These are phyloP conservation scores for Paraphoma chrysanthemicola DNA, from an alignment of 2,329 filamentous ascomycete genomes.

Conservation along the genomic window DNA sequence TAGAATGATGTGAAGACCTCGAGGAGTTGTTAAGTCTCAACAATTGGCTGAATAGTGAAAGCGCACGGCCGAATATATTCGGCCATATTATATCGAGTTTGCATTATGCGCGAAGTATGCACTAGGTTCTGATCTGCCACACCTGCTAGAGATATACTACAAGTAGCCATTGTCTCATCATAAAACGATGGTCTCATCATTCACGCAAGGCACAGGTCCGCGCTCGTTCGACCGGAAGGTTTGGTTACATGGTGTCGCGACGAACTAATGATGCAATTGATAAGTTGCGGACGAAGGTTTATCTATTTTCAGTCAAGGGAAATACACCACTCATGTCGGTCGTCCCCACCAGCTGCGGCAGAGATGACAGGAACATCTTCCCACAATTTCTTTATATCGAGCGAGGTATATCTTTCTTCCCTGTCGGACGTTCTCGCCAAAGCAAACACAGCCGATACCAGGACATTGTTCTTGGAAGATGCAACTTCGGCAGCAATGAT, in stretches of 20 bases:
- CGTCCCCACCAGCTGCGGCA: background rate
- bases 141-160: no score
- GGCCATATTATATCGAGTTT: no score
- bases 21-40: background rate
- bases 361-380: constrained; percentile 25
- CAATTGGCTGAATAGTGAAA: background rate
- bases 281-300: background rate
- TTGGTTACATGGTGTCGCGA: no score
- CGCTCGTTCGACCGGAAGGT: no score
- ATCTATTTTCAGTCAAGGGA: background rate
- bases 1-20: no score
- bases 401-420: constrained; percentile 14
- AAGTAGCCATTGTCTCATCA: background rate
- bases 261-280: no score
- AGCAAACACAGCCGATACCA: constrained; percentile 32
- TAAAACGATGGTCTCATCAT: background rate
- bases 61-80: no score
- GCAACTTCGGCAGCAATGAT: constrained; percentile 16
- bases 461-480: background rate
- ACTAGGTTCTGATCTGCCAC: no score
- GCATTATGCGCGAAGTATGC: no score
- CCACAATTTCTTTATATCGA: constrained; percentile 28
- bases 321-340: constrained; percentile 1
- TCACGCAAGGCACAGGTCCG: no score
- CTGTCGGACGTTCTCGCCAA: constrained; percentile 21